These are phyloP conservation scores for Dictyostelium discoideum DNA, from an alignment of 78 protist species.

Conservation along the genomic window DNA sequence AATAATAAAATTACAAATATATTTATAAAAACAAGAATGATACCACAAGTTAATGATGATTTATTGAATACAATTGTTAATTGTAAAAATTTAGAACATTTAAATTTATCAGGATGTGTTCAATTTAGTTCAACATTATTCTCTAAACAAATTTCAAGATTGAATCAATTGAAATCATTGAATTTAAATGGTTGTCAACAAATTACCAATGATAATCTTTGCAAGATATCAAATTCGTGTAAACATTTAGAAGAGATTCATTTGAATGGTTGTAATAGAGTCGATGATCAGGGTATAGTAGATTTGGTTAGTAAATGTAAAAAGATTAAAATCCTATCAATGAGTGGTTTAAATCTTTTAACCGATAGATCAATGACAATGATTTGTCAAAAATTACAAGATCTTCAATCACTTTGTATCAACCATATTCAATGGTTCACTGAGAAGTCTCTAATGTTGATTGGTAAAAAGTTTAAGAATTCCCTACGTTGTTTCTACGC, in stretches of 20 bases:
- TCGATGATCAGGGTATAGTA: constrained; percentile 20
- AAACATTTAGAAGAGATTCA: constrained; percentile 49
- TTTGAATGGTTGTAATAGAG: constrained; percentile 21
- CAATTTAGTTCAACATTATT: constrained; percentile 5
- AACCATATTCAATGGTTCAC: constrained; percentile 23
- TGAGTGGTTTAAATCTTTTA: not conserved
- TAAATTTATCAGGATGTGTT: constrained; percentile 35
- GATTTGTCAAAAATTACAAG: not conserved
- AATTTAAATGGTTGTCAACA: constrained; percentile 64
- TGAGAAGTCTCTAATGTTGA: not conserved
- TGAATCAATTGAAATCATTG: not conserved
- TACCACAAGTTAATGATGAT: constrained; percentile 33
- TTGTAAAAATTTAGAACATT: constrained; percentile 32
- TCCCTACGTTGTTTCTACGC: constrained; percentile 19
- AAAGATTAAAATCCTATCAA: not conserved
- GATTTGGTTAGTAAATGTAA: not conserved
- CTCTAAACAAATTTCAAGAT: not conserved
- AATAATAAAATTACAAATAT: not conserved
- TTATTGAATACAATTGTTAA: not conserved
- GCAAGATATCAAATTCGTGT: not conserved
- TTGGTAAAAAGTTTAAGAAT: not conserved
- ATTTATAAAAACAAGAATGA: not conserved
- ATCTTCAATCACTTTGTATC: constrained; percentile 37
- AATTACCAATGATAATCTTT: constrained; percentile 16
- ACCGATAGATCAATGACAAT: not conserved